phyloP scores from a whole-genome alignment of 371 early-diverging fungal species.

The Rhizopus stolonifer region DNA sequence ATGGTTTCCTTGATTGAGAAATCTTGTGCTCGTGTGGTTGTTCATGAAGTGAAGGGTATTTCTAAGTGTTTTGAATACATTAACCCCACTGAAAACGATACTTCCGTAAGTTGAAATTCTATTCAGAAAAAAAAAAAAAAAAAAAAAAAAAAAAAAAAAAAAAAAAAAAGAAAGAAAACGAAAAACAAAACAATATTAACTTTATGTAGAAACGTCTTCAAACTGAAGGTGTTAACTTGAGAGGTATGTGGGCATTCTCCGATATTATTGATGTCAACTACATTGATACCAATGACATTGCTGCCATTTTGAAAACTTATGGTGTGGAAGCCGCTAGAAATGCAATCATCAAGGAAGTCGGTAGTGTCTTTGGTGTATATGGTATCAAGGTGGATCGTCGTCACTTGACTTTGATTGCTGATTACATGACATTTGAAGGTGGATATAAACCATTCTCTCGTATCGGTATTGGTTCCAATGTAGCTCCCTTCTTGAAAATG shows the following conservation, averaged over 20 bases:
- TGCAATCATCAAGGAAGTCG: slow-evolving; percentile 95
- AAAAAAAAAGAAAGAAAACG: too few species aligned
- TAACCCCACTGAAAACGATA: slow-evolving; percentile 79
- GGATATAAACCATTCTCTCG: slow-evolving; percentile 97
- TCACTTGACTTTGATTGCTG: slow-evolving; percentile 97
- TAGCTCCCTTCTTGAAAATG: slow-evolving; percentile 97
- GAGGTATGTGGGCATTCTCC: slow-evolving; percentile 84
- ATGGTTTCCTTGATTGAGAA: slow-evolving; percentile 88
- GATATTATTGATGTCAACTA: slow-evolving; percentile 81
- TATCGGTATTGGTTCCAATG: slow-evolving; percentile 87
- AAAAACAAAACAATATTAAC: too few species aligned
- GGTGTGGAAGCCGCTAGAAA: slow-evolving; percentile 99
- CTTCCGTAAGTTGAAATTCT: slow-evolving; percentile 39
- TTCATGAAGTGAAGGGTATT: slow-evolving; percentile 89
- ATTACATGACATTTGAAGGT: slow-evolving; percentile 99
- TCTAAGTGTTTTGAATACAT: slow-evolving; percentile 72
- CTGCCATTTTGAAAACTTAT: slow-evolving; percentile 88
- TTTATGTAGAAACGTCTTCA: slow-evolving; percentile 56
- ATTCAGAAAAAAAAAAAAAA: too few species aligned
- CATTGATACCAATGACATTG: slow-evolving; percentile 97
- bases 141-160: too few species aligned
- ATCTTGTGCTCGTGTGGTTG: slow-evolving; percentile 63
- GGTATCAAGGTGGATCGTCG: slow-evolving; percentile 96
- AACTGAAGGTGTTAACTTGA: slow-evolving; percentile 91
- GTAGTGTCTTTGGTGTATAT: slow-evolving; percentile 96